These are phyloP conservation scores for Cryptococcus sp. DNA, from an alignment of 1,284 basidiomycete species.

Conservation along the genomic window DNA sequence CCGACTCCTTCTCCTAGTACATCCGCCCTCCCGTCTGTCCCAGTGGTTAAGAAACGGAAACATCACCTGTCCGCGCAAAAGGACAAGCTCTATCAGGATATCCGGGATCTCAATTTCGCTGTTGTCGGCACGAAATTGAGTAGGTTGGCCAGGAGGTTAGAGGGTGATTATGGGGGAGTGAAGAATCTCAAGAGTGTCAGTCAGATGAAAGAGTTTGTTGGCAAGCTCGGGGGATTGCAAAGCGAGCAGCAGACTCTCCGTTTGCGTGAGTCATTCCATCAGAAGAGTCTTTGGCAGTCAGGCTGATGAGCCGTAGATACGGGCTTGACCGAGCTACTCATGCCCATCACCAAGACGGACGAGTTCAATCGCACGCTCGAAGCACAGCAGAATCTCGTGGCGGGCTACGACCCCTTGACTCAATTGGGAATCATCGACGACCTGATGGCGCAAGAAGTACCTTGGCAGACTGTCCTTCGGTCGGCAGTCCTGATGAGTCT, in stretches of 20 bases:
- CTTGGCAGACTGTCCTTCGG: slow-evolving; percentile 74
- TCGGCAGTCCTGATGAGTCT: slow-evolving; percentile 84
- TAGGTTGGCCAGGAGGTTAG: slow-evolving; percentile 76
- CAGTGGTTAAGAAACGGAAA: slow-evolving; percentile 75
- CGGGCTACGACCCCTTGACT: slow-evolving; percentile 75
- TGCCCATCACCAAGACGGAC: slow-evolving; percentile 81
- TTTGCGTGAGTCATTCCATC: slow-evolving; percentile 66
- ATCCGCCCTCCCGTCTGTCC: slow-evolving; percentile 54
- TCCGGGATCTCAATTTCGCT: slow-evolving; percentile 92
- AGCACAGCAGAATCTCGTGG: slow-evolving; percentile 94
- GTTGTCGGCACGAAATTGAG: slow-evolving; percentile 84
- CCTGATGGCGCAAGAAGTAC: slow-evolving; percentile 78
- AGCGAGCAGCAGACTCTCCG: slow-evolving; percentile 84
- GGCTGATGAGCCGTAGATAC: slow-evolving; percentile 67
- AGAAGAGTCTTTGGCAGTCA: neutral
- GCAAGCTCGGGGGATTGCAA: slow-evolving; percentile 87
- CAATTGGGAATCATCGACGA: slow-evolving; percentile 84
- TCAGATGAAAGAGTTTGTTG: slow-evolving; percentile 92
- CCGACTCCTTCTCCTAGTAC: slow-evolving; percentile 54
- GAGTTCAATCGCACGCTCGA: slow-evolving; percentile 90
- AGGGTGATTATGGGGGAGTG: slow-evolving; percentile 72
- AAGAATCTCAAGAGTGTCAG: slow-evolving; percentile 73
- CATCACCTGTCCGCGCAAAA: slow-evolving; percentile 73
- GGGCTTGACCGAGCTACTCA: slow-evolving; percentile 85
- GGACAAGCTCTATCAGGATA: slow-evolving; percentile 80